phyloP scores from a whole-genome alignment of 495 filamentous ascomycete genomes.

The Aspergillus coremiiformis region DNA sequence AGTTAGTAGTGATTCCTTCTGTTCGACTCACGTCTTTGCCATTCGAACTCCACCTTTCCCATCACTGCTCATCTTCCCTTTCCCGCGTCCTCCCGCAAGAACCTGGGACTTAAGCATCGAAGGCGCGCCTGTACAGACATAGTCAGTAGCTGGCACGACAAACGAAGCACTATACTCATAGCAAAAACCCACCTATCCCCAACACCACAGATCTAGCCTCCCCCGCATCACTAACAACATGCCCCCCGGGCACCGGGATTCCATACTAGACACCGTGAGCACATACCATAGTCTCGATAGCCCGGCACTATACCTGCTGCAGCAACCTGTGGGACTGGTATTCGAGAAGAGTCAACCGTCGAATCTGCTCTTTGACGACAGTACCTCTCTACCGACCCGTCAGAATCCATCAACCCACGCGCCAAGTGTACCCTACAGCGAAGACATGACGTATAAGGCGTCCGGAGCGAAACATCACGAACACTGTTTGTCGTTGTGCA shows the following conservation, averaged over 20 bases:
- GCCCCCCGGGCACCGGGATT: conserved; percentile 24
- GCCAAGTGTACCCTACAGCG: not conserved
- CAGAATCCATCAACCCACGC: not conserved
- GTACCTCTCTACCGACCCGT: not conserved
- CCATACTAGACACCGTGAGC: conserved; percentile 13
- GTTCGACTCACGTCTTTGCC: conserved; percentile 15
- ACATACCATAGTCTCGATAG: not conserved
- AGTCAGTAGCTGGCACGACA: not conserved
- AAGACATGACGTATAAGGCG: not conserved
- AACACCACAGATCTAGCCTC: conserved; percentile 21
- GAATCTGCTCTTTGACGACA: conserved; percentile 6
- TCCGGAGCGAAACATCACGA: not conserved
- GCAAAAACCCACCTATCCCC: conserved; percentile 15
- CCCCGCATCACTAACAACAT: conserved; percentile 16
- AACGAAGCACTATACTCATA: not conserved
- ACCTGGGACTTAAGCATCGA: conserved; percentile 28
- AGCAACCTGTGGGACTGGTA: conserved; percentile 25
- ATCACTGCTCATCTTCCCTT: conserved; percentile 26
- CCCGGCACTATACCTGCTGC: conserved; percentile 13
- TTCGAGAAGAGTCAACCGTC: conserved; percentile 21
- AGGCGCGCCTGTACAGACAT: conserved; percentile 17
- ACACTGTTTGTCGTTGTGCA: too few relatives aligned
- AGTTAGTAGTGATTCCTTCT: not conserved
- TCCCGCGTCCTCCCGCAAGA: conserved; percentile 27
- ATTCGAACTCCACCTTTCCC: conserved; percentile 27